phyloP scores from a whole-genome alignment of 108 stramenopile genomes.

The Pseudonitzschia multiseries region DNA sequence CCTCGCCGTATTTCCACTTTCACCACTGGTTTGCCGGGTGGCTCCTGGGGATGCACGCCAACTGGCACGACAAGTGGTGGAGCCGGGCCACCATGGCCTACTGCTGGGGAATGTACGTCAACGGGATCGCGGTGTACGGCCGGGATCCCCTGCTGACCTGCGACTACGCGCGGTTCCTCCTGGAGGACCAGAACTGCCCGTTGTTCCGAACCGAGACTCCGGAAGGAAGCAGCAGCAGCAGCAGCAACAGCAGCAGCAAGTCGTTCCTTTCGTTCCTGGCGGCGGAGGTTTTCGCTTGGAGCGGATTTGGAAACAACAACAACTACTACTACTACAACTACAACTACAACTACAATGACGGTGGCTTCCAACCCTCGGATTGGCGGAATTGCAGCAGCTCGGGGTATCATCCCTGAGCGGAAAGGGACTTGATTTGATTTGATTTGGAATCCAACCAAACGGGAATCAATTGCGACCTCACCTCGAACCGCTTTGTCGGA shows the following conservation, averaged over 20 bases:
- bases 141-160: slow-evolving; percentile 71
- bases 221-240: too few species aligned
- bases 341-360: background rate
- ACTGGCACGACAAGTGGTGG: slow-evolving; percentile 19
- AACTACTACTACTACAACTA: too few species aligned
- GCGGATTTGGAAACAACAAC: too few species aligned
- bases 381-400: slow-evolving; percentile 57
- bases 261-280: too few species aligned
- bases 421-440: too few species aligned
- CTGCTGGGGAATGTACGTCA: slow-evolving; percentile 58
- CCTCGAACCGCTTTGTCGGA: too few species aligned
- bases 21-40: slow-evolving; percentile 72
- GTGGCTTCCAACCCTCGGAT: slow-evolving; percentile 20
- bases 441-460: too few species aligned
- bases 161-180: slow-evolving; percentile 55
- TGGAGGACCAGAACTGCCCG: slow-evolving; percentile 44
- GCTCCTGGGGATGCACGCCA: slow-evolving; percentile 55
- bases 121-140: slow-evolving; percentile 67
- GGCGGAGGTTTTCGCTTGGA: too few species aligned
- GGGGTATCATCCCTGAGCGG: slow-evolving; percentile 41
- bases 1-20: slow-evolving; percentile 65
- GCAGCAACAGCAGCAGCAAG: too few species aligned
- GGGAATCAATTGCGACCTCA: too few species aligned
- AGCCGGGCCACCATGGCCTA: slow-evolving; percentile 41
- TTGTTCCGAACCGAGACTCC: slow-evolving; percentile 43